Conservation (phyloP, 2,329 filamentous ascomycete species). For the Penicillium sp. region DNA sequence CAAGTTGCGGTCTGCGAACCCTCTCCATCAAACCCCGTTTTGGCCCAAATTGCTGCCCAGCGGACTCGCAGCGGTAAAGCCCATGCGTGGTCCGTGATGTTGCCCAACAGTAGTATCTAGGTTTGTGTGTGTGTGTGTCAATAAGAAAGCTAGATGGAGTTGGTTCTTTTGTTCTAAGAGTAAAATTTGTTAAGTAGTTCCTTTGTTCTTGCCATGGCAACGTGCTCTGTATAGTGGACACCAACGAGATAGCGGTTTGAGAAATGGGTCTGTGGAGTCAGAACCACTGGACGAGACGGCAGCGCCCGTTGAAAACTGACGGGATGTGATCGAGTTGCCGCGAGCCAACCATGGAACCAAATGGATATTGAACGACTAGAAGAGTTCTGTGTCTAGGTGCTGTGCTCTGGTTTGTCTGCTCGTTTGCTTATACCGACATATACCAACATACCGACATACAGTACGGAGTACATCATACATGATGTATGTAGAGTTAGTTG, state of each 20-base stretch:
- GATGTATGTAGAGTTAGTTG: conserved; percentile 11
- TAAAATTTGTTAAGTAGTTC: not conserved
- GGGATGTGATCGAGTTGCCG: conserved; percentile 22
- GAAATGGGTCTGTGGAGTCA: conserved; percentile 31
- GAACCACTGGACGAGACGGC: conserved; percentile 36
- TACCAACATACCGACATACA: conserved; percentile 3
- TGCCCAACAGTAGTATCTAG: conserved; percentile 34
- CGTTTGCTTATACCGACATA: not conserved
- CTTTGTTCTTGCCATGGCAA: conserved; percentile 33
- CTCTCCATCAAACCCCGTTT: conserved; percentile 23
- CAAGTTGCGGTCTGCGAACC: conserved; percentile 37
- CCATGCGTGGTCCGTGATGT: conserved; percentile 35
- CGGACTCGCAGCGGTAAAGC: conserved; percentile 41
- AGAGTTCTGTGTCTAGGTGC: not conserved
- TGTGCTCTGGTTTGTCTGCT: not conserved
- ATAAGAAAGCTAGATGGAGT: conserved; percentile 17
- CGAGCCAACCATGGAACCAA: conserved; percentile 31
- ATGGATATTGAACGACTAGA: conserved; percentile 8
- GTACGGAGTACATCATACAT: conserved; percentile 7
- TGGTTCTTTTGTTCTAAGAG: conserved; percentile 1
- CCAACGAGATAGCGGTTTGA: conserved; percentile 13
- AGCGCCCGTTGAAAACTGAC: conserved; percentile 26
- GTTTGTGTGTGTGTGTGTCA: conserved; percentile 23
- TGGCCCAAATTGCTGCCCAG: conserved; percentile 44
- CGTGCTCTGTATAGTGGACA: conserved; percentile 17